Conservation (phyloP, 2,329 filamentous ascomycete species). For the Ceratocystis huliohia region DNA sequence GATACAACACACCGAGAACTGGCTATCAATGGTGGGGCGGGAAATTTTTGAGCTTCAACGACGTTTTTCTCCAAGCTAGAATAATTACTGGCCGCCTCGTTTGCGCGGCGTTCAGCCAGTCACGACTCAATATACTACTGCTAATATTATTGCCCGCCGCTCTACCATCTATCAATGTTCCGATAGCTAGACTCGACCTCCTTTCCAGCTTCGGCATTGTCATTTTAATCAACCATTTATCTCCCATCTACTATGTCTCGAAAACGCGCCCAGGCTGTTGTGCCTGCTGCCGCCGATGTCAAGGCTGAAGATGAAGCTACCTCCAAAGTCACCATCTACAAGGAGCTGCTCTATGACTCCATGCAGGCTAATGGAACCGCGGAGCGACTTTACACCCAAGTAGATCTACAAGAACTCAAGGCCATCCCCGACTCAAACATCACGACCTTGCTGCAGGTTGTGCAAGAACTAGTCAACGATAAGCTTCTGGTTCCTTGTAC, state of each 20-base stretch:
- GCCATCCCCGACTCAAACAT: constrained; percentile 46
- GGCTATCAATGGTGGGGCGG: constrained; percentile 7
- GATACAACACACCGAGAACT: neutral
- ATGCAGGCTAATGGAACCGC: constrained; percentile 39
- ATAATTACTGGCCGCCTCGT: neutral
- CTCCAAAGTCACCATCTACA: constrained; percentile 39
- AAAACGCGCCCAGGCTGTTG: constrained; percentile 8
- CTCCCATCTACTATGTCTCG: constrained; percentile 14
- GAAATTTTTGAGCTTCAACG: constrained; percentile 11
- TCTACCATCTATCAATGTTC: neutral
- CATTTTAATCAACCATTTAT: neutral
- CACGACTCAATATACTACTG: neutral
- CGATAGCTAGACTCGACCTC: neutral
- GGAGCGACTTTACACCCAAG: constrained; percentile 43
- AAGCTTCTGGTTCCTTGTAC: constrained; percentile 43
- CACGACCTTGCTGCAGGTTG: constrained; percentile 40
- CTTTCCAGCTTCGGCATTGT: neutral
- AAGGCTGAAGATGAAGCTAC: constrained; percentile 20
- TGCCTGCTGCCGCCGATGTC: constrained; percentile 8
- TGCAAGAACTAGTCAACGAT: constrained; percentile 47
- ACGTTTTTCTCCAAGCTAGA: constrained; percentile 10
- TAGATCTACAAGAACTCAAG: constrained; percentile 44
- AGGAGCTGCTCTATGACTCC: constrained; percentile 44
- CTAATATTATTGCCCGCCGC: neutral
- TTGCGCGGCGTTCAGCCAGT: constrained; percentile 1